Base-by-base conservation (phyloP, 2,329 filamentous ascomycete species). In the Penicillium sp. region DNA sequence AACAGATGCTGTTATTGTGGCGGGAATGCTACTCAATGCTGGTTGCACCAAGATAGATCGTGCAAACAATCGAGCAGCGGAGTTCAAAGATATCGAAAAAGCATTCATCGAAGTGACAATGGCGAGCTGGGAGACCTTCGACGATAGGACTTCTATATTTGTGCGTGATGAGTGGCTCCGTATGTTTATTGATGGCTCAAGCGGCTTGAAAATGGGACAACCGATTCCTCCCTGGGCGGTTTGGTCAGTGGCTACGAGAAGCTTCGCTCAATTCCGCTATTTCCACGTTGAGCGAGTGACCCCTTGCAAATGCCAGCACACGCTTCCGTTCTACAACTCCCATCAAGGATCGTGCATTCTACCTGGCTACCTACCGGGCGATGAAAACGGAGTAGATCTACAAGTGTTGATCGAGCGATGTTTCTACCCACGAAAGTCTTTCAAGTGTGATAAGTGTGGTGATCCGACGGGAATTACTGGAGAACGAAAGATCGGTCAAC, bases 1-100 rank as follows among this genome's bases (percentile, higher is more conserved):
- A 10, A 58, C 74, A 15, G 73, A 77, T 49, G 69, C 66, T 45
- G 58, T 66, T 6, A 72, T 77, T 45, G 69, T 75, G n/a, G 62
- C 67, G 3, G 75, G 71, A 1, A 73, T 62, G 51, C 56, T 78
- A n/a, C 65, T 74, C 7, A 68, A 75, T 42, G 71, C 68, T 6
- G 75, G 75, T 12, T 73, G 68, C 12, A 76, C 75, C 1, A 62
- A 62, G 8, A 60, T 68, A 6, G 75, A 77, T 48, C 67, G 67
- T 19, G 44, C 55, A 19, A 21, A 49, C 8, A 53, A 53, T 3
- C 67, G 66, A 66, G 42, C 55, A 8, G 39, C 48, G 0, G 33
- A 49, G 7, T 62, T 71, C 9, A 64, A 51, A 13, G 33, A 53
- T 1, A 29, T 62, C 10, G 66, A 71, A 51, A 62, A 58, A 29